Percentiles rank a stretch among this genome's conserved stretches.
Conservation (phyloP, 345 rosid genomes). For the Eucalyptus curtisii region DNA sequence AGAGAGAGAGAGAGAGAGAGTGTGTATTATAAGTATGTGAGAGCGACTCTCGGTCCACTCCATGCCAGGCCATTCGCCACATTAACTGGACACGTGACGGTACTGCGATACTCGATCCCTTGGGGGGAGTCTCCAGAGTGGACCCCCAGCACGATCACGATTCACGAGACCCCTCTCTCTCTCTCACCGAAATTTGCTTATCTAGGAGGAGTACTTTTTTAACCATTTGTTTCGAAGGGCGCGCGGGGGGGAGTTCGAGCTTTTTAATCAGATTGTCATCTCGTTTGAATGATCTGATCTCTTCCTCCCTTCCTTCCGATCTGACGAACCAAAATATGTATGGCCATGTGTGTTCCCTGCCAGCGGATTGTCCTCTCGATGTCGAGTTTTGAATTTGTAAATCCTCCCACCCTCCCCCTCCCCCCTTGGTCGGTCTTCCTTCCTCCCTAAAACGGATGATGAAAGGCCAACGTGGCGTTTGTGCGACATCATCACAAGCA, state of each 20-base stretch:
- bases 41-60: slow-evolving; percentile 1
- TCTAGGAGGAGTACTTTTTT: background rate
- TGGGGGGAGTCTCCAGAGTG: background rate
- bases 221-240: background rate
- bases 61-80: slow-evolving; percentile 21
- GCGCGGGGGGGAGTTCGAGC: background rate
- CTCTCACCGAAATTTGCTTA: background rate
- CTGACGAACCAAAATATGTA: background rate
- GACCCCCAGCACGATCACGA: background rate
- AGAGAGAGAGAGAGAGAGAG: background rate
- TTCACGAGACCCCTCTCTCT: background rate
- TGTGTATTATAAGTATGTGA: background rate
- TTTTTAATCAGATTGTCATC: background rate
- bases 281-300: background rate
- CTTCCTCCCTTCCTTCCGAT: background rate
- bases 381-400: background rate
- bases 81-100: slow-evolving; percentile 33
- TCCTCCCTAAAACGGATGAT: background rate
- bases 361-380: background rate
- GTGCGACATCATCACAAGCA: background rate
- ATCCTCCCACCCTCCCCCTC: background rate
- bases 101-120: background rate
- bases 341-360: background rate
- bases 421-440: background rate
- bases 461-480: background rate